Evolutionary conservation across 73 alveolate species (phyloP).

Genomic region (Uronychia setigera): DNA sequence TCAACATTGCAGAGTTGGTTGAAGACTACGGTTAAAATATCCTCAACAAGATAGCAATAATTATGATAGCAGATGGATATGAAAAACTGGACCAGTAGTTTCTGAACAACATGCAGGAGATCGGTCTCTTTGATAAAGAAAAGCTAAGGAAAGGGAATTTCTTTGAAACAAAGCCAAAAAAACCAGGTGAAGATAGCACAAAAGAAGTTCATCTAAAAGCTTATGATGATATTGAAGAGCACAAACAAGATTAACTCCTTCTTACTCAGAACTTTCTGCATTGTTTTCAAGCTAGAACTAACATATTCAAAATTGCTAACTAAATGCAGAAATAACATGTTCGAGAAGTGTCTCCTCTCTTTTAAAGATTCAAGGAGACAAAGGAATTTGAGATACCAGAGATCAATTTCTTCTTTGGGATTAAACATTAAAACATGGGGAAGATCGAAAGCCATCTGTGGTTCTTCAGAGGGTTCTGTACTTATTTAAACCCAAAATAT

Average conservation of each 20-base stretch:
- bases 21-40: not conserved
- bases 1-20: not conserved
- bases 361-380: not conserved
- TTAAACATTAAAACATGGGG: conserved; percentile 33
- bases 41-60: not conserved
- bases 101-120: not conserved
- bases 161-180: not conserved
- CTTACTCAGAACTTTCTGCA: not conserved
- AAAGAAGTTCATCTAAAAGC: not conserved
- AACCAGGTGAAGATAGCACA: not conserved
- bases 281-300: not conserved
- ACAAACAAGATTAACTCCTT: not conserved
- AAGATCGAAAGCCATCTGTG: conserved; percentile 49
- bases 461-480: conserved; percentile 47
- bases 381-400: not conserved
- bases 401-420: conserved; percentile 47
- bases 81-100: conserved; percentile 7
- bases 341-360: not conserved
- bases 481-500: conserved; percentile 27
- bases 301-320: not conserved
- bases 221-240: not conserved
- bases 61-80: conserved; percentile 47
- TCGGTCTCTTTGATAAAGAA: not conserved
- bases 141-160: not conserved
- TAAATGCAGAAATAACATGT: not conserved